Conservation (phyloP, 208 protist genomes). For the Leptomonas seymouri region DNA sequence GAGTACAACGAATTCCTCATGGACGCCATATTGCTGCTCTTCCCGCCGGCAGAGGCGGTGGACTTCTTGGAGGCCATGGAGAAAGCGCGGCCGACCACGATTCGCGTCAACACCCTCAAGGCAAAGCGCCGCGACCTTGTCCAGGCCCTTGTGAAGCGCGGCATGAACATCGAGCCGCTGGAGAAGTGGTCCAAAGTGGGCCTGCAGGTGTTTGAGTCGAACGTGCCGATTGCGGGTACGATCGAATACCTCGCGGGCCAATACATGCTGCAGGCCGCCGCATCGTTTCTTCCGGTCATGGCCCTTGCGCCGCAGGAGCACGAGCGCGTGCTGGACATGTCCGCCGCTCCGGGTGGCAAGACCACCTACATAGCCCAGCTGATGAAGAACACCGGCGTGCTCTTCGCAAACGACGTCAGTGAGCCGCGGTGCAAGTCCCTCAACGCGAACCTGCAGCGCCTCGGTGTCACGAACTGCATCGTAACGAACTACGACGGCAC, state of each 20-base stretch:
- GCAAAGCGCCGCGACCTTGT: constrained; percentile 95
- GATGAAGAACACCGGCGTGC: constrained; percentile 98
- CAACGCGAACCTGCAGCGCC: constrained; percentile 96
- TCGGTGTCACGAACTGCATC: constrained; percentile 95
- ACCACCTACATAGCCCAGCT: constrained; percentile 98
- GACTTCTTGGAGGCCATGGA: constrained; percentile 99
- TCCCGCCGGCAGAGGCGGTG: constrained; percentile 92
- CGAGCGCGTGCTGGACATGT: constrained; percentile 98
- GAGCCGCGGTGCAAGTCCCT: constrained; percentile 95
- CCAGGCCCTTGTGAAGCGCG: constrained; percentile 94
- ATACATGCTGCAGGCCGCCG: constrained; percentile 99
- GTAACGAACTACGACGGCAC: constrained; percentile 97
- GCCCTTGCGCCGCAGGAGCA: constrained; percentile 95
- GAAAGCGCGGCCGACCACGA: constrained; percentile 96
- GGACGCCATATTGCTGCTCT: constrained; percentile 94
- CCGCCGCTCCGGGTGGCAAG: constrained; percentile 99
- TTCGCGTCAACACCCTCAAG: constrained; percentile 99
- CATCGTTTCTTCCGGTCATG: constrained; percentile 99
- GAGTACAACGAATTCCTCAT: constrained; percentile 97
- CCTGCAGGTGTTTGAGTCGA: constrained; percentile 98
- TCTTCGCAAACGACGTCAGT: constrained; percentile 99
- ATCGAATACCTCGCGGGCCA: constrained; percentile 99
- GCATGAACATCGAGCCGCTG: constrained; percentile 98
- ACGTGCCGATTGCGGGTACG: constrained; percentile 98
- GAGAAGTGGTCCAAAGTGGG: constrained; percentile 97